A percentile compares a stretch with the other conserved stretches of the same genome.
Conservation (phyloP, 352 stramenopile genomes). For the Globisporangium cylindrosporum region DNA sequence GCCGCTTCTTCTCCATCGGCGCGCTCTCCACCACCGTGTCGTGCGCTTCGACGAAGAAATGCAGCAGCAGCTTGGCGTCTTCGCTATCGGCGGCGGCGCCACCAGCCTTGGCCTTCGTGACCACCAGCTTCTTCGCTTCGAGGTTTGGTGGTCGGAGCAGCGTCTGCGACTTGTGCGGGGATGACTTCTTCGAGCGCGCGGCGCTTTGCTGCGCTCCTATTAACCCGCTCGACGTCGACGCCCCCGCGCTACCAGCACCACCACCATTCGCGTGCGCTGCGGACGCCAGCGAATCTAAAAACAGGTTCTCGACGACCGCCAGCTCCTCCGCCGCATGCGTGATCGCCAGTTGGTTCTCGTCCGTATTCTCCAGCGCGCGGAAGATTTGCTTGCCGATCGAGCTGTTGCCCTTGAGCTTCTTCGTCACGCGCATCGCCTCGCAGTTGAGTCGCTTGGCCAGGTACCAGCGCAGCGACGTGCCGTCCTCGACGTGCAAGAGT, state of each 20-base stretch:
- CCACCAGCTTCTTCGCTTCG: slow-evolving; percentile 23
- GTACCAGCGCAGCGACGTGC: slow-evolving; percentile 84
- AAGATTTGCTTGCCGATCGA: slow-evolving; percentile 90
- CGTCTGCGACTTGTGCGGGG: slow-evolving; percentile 20
- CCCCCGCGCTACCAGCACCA: slow-evolving; percentile 1
- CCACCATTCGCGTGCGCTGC: slow-evolving; percentile 17
- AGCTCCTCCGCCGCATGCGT: slow-evolving; percentile 52
- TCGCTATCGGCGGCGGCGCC: slow-evolving; percentile 41
- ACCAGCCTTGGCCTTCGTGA: slow-evolving; percentile 18
- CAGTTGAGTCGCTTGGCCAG: slow-evolving; percentile 83
- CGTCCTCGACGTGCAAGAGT: slow-evolving; percentile 74
- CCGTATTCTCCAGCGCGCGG: slow-evolving; percentile 63
- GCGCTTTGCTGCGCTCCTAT: slow-evolving; percentile 5
- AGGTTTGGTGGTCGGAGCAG: slow-evolving; percentile 15
- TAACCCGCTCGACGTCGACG: slow-evolving; percentile 2
- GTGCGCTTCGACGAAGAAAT: slow-evolving; percentile 72
- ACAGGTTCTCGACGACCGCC: slow-evolving; percentile 58
- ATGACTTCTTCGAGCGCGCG: slow-evolving; percentile 10
- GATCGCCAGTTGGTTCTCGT: slow-evolving; percentile 56
- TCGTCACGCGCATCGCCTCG: slow-evolving; percentile 87
- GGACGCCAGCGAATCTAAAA: slow-evolving; percentile 62
- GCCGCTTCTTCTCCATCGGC: slow-evolving; percentile 48
- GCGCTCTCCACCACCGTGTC: slow-evolving; percentile 1
- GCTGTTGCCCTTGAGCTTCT: slow-evolving; percentile 88
- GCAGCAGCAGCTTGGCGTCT: slow-evolving; percentile 69